Evolutionary conservation across 208 protist genomes (phyloP), one percentile per base, ranked within the genome.

Genomic region (Wallacemonas sp.): DNA sequence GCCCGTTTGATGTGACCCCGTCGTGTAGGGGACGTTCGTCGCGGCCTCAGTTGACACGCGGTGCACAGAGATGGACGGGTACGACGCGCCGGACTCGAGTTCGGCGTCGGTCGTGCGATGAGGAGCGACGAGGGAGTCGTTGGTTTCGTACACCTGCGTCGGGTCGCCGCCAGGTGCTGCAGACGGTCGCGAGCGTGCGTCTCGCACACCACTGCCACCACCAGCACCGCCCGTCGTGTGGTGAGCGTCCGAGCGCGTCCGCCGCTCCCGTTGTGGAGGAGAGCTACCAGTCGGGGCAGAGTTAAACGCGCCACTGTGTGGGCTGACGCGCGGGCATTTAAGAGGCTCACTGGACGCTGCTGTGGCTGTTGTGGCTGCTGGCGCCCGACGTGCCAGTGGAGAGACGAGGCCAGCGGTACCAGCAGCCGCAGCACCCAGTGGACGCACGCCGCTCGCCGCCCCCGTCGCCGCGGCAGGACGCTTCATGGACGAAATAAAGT

Each of bases 401-500:
- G n/a, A n/a, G n/a, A n/a, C n/a, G n/a, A n/a, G n/a, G n/a, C n/a
- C n/a, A n/a, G n/a, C n/a, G n/a, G n/a, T n/a, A n/a, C n/a, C n/a
- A n/a, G n/a, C n/a, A n/a, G n/a, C n/a, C n/a, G n/a, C n/a, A n/a
- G n/a, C n/a, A n/a, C n/a, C n/a, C n/a, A n/a, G n/a, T n/a, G n/a
- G 26, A 57, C 8, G 8, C 11, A 6, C 36, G 2, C 16, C 2
- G 16, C 19, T 4, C 26, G 2, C 19, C 36, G 32, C 44, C 54
- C 49, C 11, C 44, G 14, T 12, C 44, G 12, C 21, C 58, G 55
- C 26, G 21, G n/a, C 1, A 8, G 43, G 19, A 19, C 55, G 72
- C 11, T 76, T 70, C 27, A 78, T 77, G 12, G 81, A 85, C 19
- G 79, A 85, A 27, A 83, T 66, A 34, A 87, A 85, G 64, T 72